Percentiles rank a stretch among this genome's conserved stretches.
These are phyloP conservation scores for Didymosphaeria variabile DNA, from an alignment of 2,329 filamentous ascomycete genomes.

Conservation along the genomic window DNA sequence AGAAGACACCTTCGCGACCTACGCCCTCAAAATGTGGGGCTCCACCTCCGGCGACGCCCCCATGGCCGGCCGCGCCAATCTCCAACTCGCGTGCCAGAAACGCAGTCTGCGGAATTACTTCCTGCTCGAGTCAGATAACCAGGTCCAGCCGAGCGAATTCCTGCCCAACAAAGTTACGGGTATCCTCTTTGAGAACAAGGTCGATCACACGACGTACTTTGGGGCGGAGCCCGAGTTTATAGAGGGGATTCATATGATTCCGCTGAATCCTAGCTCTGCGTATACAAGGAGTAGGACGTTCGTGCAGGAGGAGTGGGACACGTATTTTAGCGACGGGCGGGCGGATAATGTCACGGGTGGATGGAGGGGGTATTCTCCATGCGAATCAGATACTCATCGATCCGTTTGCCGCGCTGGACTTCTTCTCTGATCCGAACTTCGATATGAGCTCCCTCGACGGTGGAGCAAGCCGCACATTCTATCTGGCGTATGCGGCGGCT, in stretches of 20 bases:
- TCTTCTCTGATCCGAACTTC: conserved; percentile 76
- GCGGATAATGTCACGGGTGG: conserved; percentile 73
- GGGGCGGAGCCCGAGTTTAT: conserved; percentile 74
- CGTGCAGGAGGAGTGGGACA: conserved; percentile 72
- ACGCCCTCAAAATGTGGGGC: conserved; percentile 96
- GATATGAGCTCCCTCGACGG: conserved; percentile 77
- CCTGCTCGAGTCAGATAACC: conserved; percentile 77
- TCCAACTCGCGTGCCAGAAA: conserved; percentile 82
- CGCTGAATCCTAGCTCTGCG: conserved; percentile 74
- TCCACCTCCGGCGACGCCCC: conserved; percentile 75
- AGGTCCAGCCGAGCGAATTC: conserved; percentile 77
- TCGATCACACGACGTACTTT: conserved; percentile 92
- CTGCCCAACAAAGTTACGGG: conserved; percentile 80
- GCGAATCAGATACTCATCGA: conserved; percentile 84
- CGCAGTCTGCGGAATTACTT: conserved; percentile 84
- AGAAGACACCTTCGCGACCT: conserved; percentile 89
- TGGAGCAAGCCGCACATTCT: conserved; percentile 67
- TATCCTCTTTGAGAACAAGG: conserved; percentile 92
- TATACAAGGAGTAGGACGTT: conserved; percentile 76
- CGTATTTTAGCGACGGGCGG: conserved; percentile 77
- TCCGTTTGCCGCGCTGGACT: conserved; percentile 73
- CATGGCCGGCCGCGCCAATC: conserved; percentile 81
- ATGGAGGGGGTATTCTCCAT: conserved; percentile 85
- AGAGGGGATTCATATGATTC: conserved; percentile 83
- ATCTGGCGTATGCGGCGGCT: conserved; percentile 48